Percentiles rank a stretch among this genome's conserved stretches.
phyloP scores from a whole-genome alignment of 371 early-diverging fungal genomes.

The Zychaea mexicana region DNA sequence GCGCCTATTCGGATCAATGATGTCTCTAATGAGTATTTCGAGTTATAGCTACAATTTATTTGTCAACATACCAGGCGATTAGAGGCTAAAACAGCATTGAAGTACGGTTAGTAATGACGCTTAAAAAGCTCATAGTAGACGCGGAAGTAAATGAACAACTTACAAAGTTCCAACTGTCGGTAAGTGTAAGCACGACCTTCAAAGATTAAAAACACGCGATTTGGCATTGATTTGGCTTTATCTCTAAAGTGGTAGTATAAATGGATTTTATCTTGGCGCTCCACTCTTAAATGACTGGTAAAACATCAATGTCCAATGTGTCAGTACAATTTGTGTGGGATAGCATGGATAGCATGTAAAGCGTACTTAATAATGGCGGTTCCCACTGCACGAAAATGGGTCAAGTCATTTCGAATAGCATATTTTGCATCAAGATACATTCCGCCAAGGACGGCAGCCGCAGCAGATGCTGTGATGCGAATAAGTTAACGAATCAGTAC shows the following conservation, averaged over 20 bases:
- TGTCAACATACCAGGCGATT: slow-evolving; percentile 22
- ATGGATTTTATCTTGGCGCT: slow-evolving; percentile 13
- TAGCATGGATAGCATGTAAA: too few relatives aligned
- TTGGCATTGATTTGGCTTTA: slow-evolving; percentile 22
- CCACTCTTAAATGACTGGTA: background rate
- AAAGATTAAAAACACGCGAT: slow-evolving; percentile 22
- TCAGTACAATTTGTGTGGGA: too few relatives aligned
- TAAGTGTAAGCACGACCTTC: slow-evolving; percentile 30
- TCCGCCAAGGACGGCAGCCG: slow-evolving; percentile 5
- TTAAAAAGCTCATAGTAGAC: background rate
- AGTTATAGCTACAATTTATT: background rate
- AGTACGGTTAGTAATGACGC: background rate
- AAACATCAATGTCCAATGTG: background rate
- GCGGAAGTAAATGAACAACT: too few relatives aligned
- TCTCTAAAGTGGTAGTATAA: slow-evolving; percentile 30
- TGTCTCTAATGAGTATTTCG: background rate
- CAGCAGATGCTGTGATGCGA: background rate
- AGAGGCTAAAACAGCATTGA: slow-evolving; percentile 16
- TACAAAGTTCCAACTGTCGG: slow-evolving; percentile 28
- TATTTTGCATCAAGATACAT: slow-evolving; percentile 13
- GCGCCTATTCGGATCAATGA: slow-evolving; percentile 10
- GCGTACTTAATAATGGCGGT: background rate
- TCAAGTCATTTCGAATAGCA: slow-evolving; percentile 1
- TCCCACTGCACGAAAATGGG: background rate
- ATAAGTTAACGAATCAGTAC: too few relatives aligned